Evolutionary conservation across 2,329 filamentous ascomycete species (phyloP).

Genomic region (Ambrosiella cleistominuta): DNA sequence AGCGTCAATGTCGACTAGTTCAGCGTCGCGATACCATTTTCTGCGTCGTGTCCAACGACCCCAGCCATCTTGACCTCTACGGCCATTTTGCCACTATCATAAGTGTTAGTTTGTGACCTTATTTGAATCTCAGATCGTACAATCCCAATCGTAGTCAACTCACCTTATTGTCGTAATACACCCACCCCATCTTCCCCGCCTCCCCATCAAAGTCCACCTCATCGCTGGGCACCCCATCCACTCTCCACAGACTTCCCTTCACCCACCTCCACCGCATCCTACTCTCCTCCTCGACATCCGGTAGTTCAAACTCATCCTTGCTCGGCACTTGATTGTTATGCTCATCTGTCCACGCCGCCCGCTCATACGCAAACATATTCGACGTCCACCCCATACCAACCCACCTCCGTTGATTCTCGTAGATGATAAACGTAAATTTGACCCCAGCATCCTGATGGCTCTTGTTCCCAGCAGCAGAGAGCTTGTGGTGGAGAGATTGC

Average conservation of each 20-base stretch:
- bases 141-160: slow-evolving; percentile 12
- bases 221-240: slow-evolving; percentile 48
- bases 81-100: slow-evolving; percentile 68
- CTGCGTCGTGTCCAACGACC: slow-evolving; percentile 79
- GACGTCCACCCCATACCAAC: slow-evolving; percentile 88
- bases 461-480: background rate
- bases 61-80: slow-evolving; percentile 77
- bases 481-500: slow-evolving; percentile 15
- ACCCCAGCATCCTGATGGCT: slow-evolving; percentile 43
- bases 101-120: background rate
- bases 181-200: slow-evolving; percentile 64
- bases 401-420: slow-evolving; percentile 93
- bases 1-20: slow-evolving; percentile 57
- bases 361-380: slow-evolving; percentile 77
- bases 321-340: slow-evolving; percentile 66
- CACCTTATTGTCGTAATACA: slow-evolving; percentile 96
- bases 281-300: slow-evolving; percentile 42
- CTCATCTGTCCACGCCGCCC: slow-evolving; percentile 87
- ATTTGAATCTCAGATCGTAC: background rate
- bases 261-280: slow-evolving; percentile 58
- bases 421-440: slow-evolving; percentile 89
- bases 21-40: slow-evolving; percentile 94
- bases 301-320: slow-evolving; percentile 50
- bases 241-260: slow-evolving; percentile 65
- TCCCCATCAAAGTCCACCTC: slow-evolving; percentile 37